A percentile compares a stretch with the other conserved stretches of the same genome.
These are phyloP conservation scores for Brassica hybrid DNA, from an alignment of 441 rosid species.

Conservation along the genomic window DNA sequence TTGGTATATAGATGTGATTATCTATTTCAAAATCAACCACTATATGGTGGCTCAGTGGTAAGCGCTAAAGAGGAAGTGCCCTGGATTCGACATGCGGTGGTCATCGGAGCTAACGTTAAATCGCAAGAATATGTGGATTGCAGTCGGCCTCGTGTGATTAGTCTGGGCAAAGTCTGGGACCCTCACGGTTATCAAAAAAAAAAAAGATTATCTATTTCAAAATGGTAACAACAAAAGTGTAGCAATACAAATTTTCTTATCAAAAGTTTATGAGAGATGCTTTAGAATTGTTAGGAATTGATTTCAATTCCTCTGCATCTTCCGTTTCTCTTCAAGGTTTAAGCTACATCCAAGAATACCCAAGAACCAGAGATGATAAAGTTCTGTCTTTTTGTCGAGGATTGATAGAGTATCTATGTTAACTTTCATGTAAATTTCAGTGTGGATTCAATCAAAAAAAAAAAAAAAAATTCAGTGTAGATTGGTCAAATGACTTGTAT, in stretches of 20 bases:
- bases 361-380: background rate
- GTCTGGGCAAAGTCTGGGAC: too few species aligned
- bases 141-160: too few species aligned
- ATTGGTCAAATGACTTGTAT: too few species aligned
- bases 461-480: too few species aligned
- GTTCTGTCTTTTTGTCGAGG: background rate
- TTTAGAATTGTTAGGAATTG: background rate
- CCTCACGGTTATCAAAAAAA: too few species aligned
- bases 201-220: background rate
- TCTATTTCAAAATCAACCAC: background rate
- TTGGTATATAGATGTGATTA: background rate
- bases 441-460: too few species aligned
- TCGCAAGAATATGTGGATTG: too few species aligned
- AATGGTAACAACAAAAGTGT: background rate
- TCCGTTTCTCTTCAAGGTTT: background rate
- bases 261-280: background rate
- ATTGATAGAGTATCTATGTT: background rate
- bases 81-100: too few species aligned
- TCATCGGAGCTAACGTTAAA: too few species aligned
- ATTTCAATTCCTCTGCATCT: constrained; percentile 1
- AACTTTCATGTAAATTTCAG: too few species aligned
- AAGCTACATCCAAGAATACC: background rate
- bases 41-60: too few species aligned
- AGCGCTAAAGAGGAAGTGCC: too few species aligned
- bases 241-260: background rate